Base-by-base conservation (phyloP, 2,329 filamentous ascomycete genomes). In the Seiridium cupressi region DNA sequence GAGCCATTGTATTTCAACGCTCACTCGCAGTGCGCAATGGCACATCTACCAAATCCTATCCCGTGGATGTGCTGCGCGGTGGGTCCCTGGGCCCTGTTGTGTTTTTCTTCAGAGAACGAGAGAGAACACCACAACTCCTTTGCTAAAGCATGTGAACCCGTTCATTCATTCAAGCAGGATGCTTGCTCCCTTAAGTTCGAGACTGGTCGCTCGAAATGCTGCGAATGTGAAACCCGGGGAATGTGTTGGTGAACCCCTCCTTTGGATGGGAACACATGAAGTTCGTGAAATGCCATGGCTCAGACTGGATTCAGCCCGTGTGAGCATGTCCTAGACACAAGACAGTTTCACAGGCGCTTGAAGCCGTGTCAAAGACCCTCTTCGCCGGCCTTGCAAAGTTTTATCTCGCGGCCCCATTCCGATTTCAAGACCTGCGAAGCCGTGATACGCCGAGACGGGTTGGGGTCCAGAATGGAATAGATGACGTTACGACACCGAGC, bases 381-480 rank as follows among this genome's bases (percentile, higher is more conserved):
- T 77, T 98, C 92, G 67, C 94, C 95, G 62, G 95, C 94, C 77
- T 93, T 95, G 81, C 95, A 99, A 60, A 98, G 84, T 78, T 93
- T 96, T 77, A 98, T 97, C 76, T 97, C 94, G 68, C 95, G 91
- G 67, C 95, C 93, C 95, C 95, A 99, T 80, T 99, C 95, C 4
- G 94, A 98, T 77, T 97, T 97, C 70, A 99, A 87, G 60, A 98
- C 92, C 78, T 99, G 95, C 46, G 93, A 94, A 61, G 95, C 94
- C 36, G 93, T 97, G 73, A 99, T 94, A 68, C 95, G 92, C 65
- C 95, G 90, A 60, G 86, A 86, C 34, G 95, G 93, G 73, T 97
- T 97, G 36, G 95, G 95, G 72, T 99, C 95, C 51, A 99, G 84
- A 65, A 99, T 97, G 31, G 93, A 98, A 79, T 99, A 99, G 73